Conservation (phyloP, 2,329 filamentous ascomycete genomes). For the Penicillium sp. region DNA sequence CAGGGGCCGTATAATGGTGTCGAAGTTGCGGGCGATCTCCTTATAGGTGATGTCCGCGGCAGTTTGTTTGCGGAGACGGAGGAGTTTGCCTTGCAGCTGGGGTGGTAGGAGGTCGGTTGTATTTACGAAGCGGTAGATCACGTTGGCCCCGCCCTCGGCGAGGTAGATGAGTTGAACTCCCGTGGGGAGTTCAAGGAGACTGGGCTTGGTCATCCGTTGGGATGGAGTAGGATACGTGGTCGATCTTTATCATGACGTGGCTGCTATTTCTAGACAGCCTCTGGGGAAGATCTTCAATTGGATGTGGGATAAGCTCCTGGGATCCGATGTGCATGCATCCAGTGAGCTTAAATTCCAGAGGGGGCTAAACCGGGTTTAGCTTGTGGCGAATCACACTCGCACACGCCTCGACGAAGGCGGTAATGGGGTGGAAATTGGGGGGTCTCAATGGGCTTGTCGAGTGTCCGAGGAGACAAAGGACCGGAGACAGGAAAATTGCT, state of each 20-base stretch:
- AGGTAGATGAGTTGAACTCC: slow-evolving; percentile 49
- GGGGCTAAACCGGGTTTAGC: background rate
- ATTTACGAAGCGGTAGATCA: slow-evolving; percentile 64
- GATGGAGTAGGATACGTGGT: slow-evolving; percentile 12
- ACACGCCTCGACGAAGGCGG: background rate
- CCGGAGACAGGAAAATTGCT: background rate
- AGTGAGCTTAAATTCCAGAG: background rate
- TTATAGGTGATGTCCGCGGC: slow-evolving; percentile 56
- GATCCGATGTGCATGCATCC: slow-evolving; percentile 4
- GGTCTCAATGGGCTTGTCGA: background rate
- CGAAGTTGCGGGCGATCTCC: slow-evolving; percentile 44
- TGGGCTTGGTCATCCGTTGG: slow-evolving; percentile 36
- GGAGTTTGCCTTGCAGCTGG: slow-evolving; percentile 49
- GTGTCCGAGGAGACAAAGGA: background rate
- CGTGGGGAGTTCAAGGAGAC: slow-evolving; percentile 36
- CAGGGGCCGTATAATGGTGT: slow-evolving; percentile 53
- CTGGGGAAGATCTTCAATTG: background rate
- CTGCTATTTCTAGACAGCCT: slow-evolving; percentile 21
- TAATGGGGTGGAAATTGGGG: background rate
- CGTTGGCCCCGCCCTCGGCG: slow-evolving; percentile 74
- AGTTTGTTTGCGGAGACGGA: slow-evolving; percentile 63
- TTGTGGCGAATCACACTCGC: background rate
- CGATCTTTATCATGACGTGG: slow-evolving; percentile 8
- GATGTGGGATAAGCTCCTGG: slow-evolving; percentile 7
- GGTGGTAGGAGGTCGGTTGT: slow-evolving; percentile 18